phyloP scores from a whole-genome alignment of 371 early-diverging fungal species.

The Chytridium lagenaria region DNA sequence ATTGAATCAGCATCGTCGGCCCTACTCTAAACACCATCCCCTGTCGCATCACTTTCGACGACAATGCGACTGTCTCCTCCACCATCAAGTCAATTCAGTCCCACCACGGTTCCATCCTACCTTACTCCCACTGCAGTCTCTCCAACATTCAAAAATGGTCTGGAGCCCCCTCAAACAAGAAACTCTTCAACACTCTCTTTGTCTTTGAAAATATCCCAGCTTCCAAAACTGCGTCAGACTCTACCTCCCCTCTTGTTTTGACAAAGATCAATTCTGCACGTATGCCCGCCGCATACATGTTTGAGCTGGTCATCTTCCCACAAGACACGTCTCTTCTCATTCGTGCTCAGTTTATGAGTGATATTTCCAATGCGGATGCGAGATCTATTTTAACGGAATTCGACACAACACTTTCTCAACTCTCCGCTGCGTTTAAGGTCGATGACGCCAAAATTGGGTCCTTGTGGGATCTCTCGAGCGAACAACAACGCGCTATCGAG shows the following conservation, averaged over 20 bases:
- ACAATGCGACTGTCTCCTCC: slow-evolving; percentile 3
- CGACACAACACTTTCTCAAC: neutral
- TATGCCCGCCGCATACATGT: slow-evolving; percentile 1
- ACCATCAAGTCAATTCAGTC: slow-evolving; percentile 9
- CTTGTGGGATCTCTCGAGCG: neutral
- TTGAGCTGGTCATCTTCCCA: neutral
- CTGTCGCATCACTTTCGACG: slow-evolving; percentile 25
- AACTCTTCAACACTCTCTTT: slow-evolving; percentile 11
- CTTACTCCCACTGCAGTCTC: slow-evolving; percentile 15
- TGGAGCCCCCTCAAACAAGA: slow-evolving; percentile 6
- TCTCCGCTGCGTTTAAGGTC: neutral
- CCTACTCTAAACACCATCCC: slow-evolving; percentile 36
- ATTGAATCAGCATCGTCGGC: slow-evolving; percentile 26
- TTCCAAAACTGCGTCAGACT: neutral
- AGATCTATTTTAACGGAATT: slow-evolving; percentile 1
- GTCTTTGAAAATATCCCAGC: slow-evolving; percentile 19
- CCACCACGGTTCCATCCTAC: neutral
- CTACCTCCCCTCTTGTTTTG: neutral
- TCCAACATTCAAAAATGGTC: slow-evolving; percentile 18
- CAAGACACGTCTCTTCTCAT: slow-evolving; percentile 1
- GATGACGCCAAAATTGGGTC: neutral
- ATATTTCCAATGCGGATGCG: neutral
- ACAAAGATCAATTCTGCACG: neutral
- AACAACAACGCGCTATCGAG: neutral
- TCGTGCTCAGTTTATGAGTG: neutral